Conservation (phyloP, 495 filamentous ascomycete species). For the Cairneyella variabilis region DNA sequence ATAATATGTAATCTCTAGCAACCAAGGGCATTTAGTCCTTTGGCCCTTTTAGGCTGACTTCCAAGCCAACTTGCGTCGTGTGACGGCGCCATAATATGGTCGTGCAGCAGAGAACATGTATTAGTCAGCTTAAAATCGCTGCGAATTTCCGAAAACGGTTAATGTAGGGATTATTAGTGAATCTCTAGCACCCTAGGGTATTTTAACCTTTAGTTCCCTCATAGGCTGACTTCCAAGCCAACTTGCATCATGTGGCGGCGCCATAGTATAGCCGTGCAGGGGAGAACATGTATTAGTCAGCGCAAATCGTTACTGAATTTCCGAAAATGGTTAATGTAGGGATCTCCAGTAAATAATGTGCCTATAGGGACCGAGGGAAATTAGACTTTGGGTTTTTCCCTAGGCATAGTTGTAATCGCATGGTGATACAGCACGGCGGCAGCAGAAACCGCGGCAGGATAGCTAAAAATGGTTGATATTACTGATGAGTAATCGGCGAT, state of each 20-base stretch:
- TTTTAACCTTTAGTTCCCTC: background rate
- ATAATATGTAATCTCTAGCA: background rate
- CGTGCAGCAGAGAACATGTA: too few relatives aligned
- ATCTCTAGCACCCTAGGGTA: background rate
- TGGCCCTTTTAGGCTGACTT: background rate
- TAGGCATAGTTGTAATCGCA: background rate
- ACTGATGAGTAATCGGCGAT: too few relatives aligned
- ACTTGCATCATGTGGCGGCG: background rate
- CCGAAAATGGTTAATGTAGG: background rate
- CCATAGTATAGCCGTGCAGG: background rate
- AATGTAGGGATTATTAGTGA: background rate
- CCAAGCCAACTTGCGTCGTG: background rate
- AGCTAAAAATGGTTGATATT: too few relatives aligned
- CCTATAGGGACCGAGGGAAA: background rate
- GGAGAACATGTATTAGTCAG: too few relatives aligned
- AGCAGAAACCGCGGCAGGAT: too few relatives aligned
- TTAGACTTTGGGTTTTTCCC: background rate
- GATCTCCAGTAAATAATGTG: too few relatives aligned
- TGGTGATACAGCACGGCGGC: too few relatives aligned
- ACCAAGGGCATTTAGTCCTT: background rate
- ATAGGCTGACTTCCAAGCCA: background rate
- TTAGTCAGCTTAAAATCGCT: background rate
- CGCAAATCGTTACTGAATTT: background rate
- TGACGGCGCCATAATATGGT: background rate
- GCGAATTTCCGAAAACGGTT: background rate